Conservation (phyloP, 768 basidiomycete genomes). For the Naematelia encephala region DNA sequence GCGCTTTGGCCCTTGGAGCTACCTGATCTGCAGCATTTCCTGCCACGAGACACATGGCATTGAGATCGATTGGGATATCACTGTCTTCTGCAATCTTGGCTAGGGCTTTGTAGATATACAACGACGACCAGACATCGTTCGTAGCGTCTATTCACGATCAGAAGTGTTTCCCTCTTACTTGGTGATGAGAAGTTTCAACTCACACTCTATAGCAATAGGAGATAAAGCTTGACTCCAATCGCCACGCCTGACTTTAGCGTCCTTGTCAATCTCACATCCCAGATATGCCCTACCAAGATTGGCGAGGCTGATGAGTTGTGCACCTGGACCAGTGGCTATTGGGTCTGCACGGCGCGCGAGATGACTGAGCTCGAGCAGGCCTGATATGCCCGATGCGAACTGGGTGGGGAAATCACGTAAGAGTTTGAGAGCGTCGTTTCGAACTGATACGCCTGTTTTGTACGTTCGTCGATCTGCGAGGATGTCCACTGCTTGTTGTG, state of each 20-base stretch:
- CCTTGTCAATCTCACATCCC: constrained; percentile 33
- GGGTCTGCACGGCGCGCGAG: constrained; percentile 46
- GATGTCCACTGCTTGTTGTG: constrained; percentile 2
- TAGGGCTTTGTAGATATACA: constrained; percentile 32
- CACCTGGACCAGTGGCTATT: constrained; percentile 34
- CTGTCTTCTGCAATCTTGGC: constrained; percentile 15
- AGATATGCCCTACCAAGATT: constrained; percentile 35
- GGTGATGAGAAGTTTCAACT: no score
- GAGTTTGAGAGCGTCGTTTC: constrained; percentile 39
- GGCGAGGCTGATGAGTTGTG: constrained; percentile 32
- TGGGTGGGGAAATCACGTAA: constrained; percentile 37
- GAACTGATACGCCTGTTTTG: constrained; percentile 6
- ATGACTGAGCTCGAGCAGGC: constrained; percentile 39
- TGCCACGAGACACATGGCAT: constrained; percentile 2
- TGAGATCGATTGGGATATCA: constrained; percentile 12
- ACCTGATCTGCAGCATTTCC: neutral
- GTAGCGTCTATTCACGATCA: constrained; percentile 49
- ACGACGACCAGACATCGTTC: constrained; percentile 42
- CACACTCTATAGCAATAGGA: constrained; percentile 39
- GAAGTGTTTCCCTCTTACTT: no score
- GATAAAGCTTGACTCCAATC: constrained; percentile 34
- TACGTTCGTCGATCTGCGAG: neutral
- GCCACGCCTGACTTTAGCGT: constrained; percentile 31
- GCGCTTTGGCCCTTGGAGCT: no score
- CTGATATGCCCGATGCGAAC: constrained; percentile 14